Conservation (phyloP, 257 asterid genomes). For the Jasminum sambac region DNA sequence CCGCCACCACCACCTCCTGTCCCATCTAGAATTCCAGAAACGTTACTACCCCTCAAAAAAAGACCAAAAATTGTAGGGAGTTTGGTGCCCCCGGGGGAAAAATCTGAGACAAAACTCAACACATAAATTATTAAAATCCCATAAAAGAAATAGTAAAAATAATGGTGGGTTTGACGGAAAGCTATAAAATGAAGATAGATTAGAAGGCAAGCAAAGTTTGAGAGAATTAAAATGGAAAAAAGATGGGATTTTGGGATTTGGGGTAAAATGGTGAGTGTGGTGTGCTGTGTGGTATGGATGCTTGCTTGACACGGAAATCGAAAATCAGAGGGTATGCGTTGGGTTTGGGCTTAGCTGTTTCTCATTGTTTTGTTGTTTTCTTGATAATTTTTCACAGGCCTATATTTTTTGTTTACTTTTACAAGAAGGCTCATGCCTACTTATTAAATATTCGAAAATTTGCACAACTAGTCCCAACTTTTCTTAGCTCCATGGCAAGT, state of each 20-base stretch:
- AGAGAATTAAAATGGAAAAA: conserved; percentile 20
- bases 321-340: conserved; percentile 35
- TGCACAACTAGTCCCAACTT: background rate
- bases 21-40: conserved; percentile 42
- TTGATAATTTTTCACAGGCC: background rate
- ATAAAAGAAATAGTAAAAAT: conserved; percentile 2
- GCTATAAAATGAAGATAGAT: conserved; percentile 30
- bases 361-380: conserved; percentile 19
- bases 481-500: background rate
- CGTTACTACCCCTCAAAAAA: conserved; percentile 15
- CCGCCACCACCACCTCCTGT: conserved; percentile 43
- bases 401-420: conserved; percentile 35
- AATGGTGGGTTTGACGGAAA: conserved; percentile 32
- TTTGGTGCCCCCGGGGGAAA: conserved; percentile 18
- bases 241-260: conserved; percentile 27
- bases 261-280: conserved; percentile 37
- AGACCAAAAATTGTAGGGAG: conserved; percentile 10
- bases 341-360: conserved; percentile 34
- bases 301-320: conserved; percentile 99
- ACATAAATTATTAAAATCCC: conserved; percentile 24
- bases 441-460: background rate
- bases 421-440: conserved; percentile 32
- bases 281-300: conserved; percentile 43
- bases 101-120: conserved; percentile 19
- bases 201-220: conserved; percentile 61